Base-by-base conservation (phyloP, 192 early-diverging fungal species). In the Mortierella antarctica region DNA sequence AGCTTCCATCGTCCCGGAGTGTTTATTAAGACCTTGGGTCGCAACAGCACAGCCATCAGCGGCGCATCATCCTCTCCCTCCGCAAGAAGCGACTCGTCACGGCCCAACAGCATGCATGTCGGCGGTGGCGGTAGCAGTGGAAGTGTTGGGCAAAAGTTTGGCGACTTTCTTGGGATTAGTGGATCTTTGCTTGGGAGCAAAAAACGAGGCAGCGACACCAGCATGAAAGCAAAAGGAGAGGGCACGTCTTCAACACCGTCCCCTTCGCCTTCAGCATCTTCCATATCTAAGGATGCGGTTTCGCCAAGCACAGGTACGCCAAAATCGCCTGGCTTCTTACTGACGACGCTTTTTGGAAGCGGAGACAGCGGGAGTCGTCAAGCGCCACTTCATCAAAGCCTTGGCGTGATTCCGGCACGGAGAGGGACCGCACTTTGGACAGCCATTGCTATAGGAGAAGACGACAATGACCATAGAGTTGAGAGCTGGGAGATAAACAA, bases 141-240 rank as follows among this genome's bases (percentile, higher is more conserved):
- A 6, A 62, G 52, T 12, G 41, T 55, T n/a, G 60, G 61, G 5
- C 70, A 62, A 41, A 71, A 49, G 39, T 56, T 71, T 57, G 60
- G 61, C 10, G 73, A 61, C 5, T 58, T 68, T 41, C 49, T 76
- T 10, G 17, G 46, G 12, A 42, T 70, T 5, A 54, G 54, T 39
- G 60, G 61, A 2, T 62, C 74, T 13, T 31, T 68, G 15, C 23
- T 76, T 3, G 42, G 53, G 13, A 76, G 61, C 21, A 76, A 67
- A 52, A 76, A 76, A 23, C 67, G 67, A 14, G 74, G 67, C 8
- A 70, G 74, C 20, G 74, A 76, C n/a, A 62, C 49, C 12, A 64
- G 55, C 46, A 65, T 76, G 14, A 65, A 58, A 50, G 48, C 39
- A 10, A n/a, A 14, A 6, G 10, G 18, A 6, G 51, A 53, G 7